Conservation (phyloP, 2,329 filamentous ascomycete species). For the Aspergillus persii region DNA sequence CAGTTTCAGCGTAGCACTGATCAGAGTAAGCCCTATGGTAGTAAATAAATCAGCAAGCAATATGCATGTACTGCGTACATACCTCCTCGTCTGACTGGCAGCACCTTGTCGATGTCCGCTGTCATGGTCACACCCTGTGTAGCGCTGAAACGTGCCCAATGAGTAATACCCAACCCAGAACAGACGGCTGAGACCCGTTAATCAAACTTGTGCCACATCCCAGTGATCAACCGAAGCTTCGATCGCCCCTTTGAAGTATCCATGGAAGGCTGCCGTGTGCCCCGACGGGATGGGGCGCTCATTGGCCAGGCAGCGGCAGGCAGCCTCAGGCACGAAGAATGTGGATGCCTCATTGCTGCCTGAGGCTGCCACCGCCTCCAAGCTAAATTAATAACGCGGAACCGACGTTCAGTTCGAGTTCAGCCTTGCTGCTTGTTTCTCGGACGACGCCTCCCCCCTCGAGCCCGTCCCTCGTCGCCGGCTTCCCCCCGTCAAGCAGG, state of each 20-base stretch:
- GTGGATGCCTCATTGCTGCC: conserved; percentile 31
- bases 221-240: not conserved
- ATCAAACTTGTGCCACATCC: not conserved
- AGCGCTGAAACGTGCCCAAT: not conserved
- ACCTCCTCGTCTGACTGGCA: not conserved
- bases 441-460: conserved; percentile 32
- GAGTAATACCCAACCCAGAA: too few relatives aligned
- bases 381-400: conserved; percentile 24
- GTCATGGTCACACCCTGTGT: not conserved
- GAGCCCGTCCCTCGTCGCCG: conserved; percentile 21
- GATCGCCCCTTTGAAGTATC: not conserved
- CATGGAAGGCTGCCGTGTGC: conserved; percentile 14
- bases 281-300: not conserved
- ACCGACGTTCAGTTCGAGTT: conserved; percentile 19
- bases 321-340: conserved; percentile 23
- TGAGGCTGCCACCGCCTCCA: conserved; percentile 22
- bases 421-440: conserved; percentile 31
- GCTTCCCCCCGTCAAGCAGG: conserved; percentile 18
- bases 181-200: not conserved
- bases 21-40: conserved; percentile 34
- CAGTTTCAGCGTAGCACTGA: conserved; percentile 32
- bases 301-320: conserved; percentile 12
- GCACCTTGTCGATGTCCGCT: not conserved
- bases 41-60: conserved; percentile 16
- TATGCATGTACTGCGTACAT: not conserved